Conservation (phyloP, 768 basidiomycete species). For the Mycena crocata region DNA sequence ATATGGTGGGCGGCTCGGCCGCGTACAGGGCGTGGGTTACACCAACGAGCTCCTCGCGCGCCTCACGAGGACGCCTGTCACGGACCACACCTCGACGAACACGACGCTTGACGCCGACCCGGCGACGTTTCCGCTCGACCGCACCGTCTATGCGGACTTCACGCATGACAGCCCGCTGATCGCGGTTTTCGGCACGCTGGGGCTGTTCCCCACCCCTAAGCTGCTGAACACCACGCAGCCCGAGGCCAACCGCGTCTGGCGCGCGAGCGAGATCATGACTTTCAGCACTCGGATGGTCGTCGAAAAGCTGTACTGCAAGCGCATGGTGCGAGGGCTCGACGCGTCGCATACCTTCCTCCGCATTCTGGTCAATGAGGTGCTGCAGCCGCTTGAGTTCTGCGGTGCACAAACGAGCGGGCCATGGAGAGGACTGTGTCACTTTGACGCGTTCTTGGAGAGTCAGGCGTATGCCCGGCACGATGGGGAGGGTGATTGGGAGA, state of each 20-base stretch:
- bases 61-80: slow-evolving; percentile 71
- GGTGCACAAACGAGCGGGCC: slow-evolving; percentile 47
- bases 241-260: slow-evolving; percentile 60
- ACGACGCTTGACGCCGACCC: slow-evolving; percentile 72
- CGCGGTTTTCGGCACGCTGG: slow-evolving; percentile 76
- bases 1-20: slow-evolving; percentile 76
- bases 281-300: slow-evolving; percentile 81
- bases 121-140: slow-evolving; percentile 77
- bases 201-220: slow-evolving; percentile 54
- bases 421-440: slow-evolving; percentile 67
- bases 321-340: slow-evolving; percentile 19
- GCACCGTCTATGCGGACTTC: slow-evolving; percentile 80
- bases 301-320: slow-evolving; percentile 70
- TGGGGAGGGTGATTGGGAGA: slow-evolving; percentile 80
- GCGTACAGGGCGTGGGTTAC: slow-evolving; percentile 87
- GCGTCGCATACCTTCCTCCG: slow-evolving; percentile 62
- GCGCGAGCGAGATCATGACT: slow-evolving; percentile 71
- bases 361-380: slow-evolving; percentile 79
- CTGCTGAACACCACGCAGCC: slow-evolving; percentile 48
- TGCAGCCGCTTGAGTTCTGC: slow-evolving; percentile 74
- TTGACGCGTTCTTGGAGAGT: slow-evolving; percentile 76
- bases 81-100: slow-evolving; percentile 82
- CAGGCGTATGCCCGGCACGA: slow-evolving; percentile 75
- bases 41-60: slow-evolving; percentile 89
- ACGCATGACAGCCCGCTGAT: slow-evolving; percentile 89